These are phyloP conservation scores for Xylariaceae sp. DNA, from an alignment of 2,329 filamentous ascomycete genomes.

Conservation along the genomic window DNA sequence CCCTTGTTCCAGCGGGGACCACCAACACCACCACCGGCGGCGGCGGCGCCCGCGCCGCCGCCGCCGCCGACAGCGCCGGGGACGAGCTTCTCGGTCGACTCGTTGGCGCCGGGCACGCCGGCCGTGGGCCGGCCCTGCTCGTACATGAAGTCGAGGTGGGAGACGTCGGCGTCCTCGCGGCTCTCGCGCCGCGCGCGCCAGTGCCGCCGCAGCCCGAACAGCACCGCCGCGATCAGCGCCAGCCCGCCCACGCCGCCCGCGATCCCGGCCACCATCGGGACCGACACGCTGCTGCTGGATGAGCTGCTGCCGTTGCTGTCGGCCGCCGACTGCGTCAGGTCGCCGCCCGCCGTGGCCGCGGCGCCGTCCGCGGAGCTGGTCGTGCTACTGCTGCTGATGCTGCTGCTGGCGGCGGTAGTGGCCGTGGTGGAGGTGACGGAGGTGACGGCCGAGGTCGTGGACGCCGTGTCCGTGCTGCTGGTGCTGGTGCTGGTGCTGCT, in stretches of 20 bases:
- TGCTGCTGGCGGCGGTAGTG: neutral
- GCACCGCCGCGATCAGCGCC: conserved; percentile 13
- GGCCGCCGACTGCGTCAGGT: neutral
- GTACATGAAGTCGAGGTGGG: conserved; percentile 22
- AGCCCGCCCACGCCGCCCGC: conserved; percentile 21
- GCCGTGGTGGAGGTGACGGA: conserved; percentile 11
- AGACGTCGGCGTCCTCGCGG: conserved; percentile 18
- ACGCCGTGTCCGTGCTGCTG: too few relatives aligned
- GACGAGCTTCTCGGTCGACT: conserved; percentile 18
- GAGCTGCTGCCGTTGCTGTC: conserved; percentile 7
- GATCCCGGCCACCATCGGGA: conserved; percentile 20
- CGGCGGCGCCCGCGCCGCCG: neutral
- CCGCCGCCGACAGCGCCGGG: neutral
- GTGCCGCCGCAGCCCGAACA: conserved; percentile 21
- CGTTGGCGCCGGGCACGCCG: conserved; percentile 10
- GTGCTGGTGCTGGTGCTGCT: neutral
- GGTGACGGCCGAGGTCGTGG: conserved; percentile 7
- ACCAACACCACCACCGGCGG: neutral
- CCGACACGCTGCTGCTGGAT: conserved; percentile 12
- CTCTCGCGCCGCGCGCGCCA: conserved; percentile 23
- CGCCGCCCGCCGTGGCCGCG: neutral
- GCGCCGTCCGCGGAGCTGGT: conserved; percentile 3
- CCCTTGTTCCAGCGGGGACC: conserved; percentile 22
- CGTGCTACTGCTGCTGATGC: conserved; percentile 1
- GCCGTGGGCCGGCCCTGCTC: conserved; percentile 19